Percentiles rank a stretch among this genome's conserved stretches.
phyloP scores from a whole-genome alignment of 345 rosid genomes.

The Aurinia saxatilis region DNA sequence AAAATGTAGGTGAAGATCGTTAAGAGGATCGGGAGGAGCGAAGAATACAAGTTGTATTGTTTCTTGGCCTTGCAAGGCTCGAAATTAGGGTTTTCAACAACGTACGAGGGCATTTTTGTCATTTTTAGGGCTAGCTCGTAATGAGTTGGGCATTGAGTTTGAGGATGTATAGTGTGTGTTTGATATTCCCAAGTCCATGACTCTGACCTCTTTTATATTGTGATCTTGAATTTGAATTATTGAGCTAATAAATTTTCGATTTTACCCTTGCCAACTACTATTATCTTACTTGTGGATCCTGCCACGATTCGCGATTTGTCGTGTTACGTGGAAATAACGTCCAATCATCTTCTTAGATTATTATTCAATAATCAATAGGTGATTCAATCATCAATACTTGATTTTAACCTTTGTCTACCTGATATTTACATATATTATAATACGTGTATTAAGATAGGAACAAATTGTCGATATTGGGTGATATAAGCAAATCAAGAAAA shows the following conservation, averaged over 20 bases:
- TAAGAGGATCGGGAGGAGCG: conserved; percentile 14
- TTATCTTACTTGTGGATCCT: conserved; percentile 7
- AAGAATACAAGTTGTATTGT: neutral
- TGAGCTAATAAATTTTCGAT: neutral
- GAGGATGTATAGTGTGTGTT: neutral
- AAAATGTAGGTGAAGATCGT: conserved; percentile 14
- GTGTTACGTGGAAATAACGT: conserved; percentile 14
- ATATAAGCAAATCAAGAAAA: conserved; percentile 13
- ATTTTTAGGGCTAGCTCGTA: neutral
- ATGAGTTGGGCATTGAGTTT: conserved; percentile 14
- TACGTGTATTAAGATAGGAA: neutral
- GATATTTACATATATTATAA: neutral
- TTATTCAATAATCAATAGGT: conserved; percentile 10
- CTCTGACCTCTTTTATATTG: conserved; percentile 8
- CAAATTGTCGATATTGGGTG: conserved; percentile 12
- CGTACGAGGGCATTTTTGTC: conserved; percentile 14
- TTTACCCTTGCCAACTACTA: conserved; percentile 4
- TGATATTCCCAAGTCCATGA: neutral
- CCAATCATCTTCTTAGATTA: conserved; percentile 6
- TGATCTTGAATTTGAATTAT: conserved; percentile 10
- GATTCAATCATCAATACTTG: neutral
- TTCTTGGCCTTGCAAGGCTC: conserved; percentile 16
- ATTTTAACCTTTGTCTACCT: neutral
- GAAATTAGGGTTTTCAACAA: conserved; percentile 5
- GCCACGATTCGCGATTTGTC: conserved; percentile 21